Base-by-base conservation (phyloP, 2,329 filamentous ascomycete species). In the Kalmusia sp. region DNA sequence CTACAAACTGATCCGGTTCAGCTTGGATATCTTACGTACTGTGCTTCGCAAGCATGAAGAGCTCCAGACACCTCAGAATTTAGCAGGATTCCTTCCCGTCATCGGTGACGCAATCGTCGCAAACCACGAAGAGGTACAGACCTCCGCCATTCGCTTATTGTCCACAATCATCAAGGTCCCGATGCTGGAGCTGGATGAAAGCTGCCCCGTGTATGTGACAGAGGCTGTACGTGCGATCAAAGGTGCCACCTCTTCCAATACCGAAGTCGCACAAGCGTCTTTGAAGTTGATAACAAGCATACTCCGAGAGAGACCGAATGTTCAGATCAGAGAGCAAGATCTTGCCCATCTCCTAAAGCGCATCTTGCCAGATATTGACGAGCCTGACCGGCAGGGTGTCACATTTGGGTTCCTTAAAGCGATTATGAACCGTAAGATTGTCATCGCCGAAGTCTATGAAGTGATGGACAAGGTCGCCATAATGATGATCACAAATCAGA, bases 401-500 rank as follows among this genome's bases (percentile, higher is more conserved):
- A 95, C 92, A 0, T 99, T 99, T 79, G 96, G 91, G 68, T 98
- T 99, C 75, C 77, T 99, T 53, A 89, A 93, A 35, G 90, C 92
- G 1, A 87, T 98, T 22, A 84, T 99, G 69, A 89, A 91, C 48
- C 86, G 93, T 15, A 93, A 90, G 70, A 82, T 98, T 37, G 84
- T 96, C 65, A 92, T 96, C 6, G 88, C 93, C 0, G 84, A 89
- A 35, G 87, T 99, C 25, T 99, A 99, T 70, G 93, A 98, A 68
- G 88, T 90, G 7, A 84, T 97, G 58, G 95, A 99, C 71, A 88
- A 92, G 65, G 68, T 73, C 1, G 91, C 92, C 40, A 88, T 85
- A 3, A 89, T 97, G 72, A 98, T 98, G 93, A 90, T 99, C 51
- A 96, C 90, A 38, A 98, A 98, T 69, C 91, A 96, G 58, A 93